Evolutionary conservation across 2,329 filamentous ascomycete species (phyloP).

Genomic region (Lasiodiplodia citricola): DNA sequence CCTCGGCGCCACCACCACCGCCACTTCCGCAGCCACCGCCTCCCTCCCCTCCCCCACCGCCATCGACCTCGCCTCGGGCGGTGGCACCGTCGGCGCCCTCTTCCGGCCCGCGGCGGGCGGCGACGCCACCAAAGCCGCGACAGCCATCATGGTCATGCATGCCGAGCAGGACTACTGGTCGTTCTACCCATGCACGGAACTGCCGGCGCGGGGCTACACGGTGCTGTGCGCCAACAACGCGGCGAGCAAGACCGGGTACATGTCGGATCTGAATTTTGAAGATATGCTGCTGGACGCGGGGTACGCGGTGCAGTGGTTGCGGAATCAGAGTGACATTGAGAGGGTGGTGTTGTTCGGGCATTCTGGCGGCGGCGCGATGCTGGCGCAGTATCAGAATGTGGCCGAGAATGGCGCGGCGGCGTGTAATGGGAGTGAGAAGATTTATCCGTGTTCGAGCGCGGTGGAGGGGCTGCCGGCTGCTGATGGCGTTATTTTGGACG

Average conservation of each 20-base stretch:
- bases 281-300: conserved; percentile 2
- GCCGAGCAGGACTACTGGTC: conserved; percentile 14
- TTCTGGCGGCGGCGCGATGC: conserved; percentile 8
- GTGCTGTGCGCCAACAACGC: conserved; percentile 16
- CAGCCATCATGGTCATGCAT: conserved; percentile 15
- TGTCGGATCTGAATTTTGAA: conserved; percentile 5
- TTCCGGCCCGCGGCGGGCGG: not conserved
- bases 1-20: no score
- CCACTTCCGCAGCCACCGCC: no score
- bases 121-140: not conserved
- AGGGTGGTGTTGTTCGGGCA: conserved; percentile 9
- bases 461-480: not conserved
- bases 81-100: not conserved
- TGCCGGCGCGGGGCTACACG: not conserved
- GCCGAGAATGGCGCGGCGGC: conserved; percentile 4
- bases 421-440: conserved; percentile 5
- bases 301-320: not conserved
- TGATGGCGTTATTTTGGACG: not conserved
- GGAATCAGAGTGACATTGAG: conserved; percentile 9
- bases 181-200: conserved; percentile 7
- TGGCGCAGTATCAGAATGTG: conserved; percentile 21
- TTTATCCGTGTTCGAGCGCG: not conserved
- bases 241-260: conserved; percentile 11
- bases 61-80: not conserved
- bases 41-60: not conserved